Base-by-base conservation (phyloP, 768 basidiomycete species). In the Xerocomellus amylosporus region DNA sequence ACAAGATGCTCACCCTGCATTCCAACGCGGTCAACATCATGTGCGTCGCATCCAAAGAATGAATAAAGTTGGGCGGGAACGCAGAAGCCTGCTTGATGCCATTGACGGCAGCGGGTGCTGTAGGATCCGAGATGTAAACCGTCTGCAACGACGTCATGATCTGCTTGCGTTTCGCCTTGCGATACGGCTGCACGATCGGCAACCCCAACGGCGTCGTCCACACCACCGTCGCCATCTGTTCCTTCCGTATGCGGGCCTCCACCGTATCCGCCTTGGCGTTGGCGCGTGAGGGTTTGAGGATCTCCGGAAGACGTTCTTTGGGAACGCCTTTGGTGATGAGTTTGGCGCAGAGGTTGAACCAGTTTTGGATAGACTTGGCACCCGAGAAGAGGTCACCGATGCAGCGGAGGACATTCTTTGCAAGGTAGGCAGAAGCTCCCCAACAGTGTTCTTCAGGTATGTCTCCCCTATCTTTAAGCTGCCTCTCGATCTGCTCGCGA, bases 51-150 rank as follows among this genome's bases (percentile, higher is more conserved):
- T 99, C 97, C 28, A 99, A 79, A 65, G 90, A 92, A 69, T 99
- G 97, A 49, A 99, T 93, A 65, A 96, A 98, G 75, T 99, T 99
- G 45, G 97, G 97, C 5, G 97, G 96, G 84, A 99, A 98, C 1
- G 97, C 97, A 15, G 93, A 85, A 0, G 93, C 90, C 70, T 99
- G 96, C 71, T 97, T 97, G 54, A 76, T 58, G 1, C 89, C 70
- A 61, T 92, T 90, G 42, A 98, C 94, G 72, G 91, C 84, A 19
- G 87, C 77, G 1, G 86, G 84, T 0, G 78, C 71, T 55, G 87
- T 83, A 0, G 94, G 93, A 70, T 99, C 96, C 37, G 87, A 83
- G 61, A 98, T 94, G 70, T 77, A 95, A 12, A 98, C 87, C 6
- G 87, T 85, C 73, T 98, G 93, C 54, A 98, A 66, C 10, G 84